Percentiles rank a stretch among this genome's conserved stretches.
Conservation (phyloP, 306 rosid genomes). For the Rubus parviflorus region DNA sequence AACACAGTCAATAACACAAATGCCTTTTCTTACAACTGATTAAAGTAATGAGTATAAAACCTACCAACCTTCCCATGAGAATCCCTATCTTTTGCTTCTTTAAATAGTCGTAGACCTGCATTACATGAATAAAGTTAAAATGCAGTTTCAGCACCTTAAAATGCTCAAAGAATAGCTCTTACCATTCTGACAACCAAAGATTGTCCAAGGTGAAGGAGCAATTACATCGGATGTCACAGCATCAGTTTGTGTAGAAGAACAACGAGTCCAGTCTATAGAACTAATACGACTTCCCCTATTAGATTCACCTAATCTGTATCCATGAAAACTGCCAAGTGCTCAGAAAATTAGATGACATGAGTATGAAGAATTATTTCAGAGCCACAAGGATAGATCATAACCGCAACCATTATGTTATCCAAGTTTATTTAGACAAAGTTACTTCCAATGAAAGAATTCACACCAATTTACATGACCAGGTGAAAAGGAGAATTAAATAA, state of each 20-base stretch:
- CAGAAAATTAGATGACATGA: neutral
- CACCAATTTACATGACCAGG: neutral
- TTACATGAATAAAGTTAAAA: neutral
- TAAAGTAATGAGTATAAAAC: conserved; percentile 21
- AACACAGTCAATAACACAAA: conserved; percentile 2
- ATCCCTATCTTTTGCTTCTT: conserved; percentile 76
- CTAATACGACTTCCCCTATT: conserved; percentile 31
- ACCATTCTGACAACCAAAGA: conserved; percentile 96
- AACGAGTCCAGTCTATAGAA: conserved; percentile 52
- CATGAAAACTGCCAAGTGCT: conserved; percentile 4
- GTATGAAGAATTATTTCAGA: neutral
- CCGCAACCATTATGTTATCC: neutral
- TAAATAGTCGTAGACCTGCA: conserved; percentile 64
- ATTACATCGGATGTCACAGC: conserved; percentile 75
- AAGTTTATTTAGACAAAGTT: neutral
- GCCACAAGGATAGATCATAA: neutral
- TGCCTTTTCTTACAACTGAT: conserved; percentile 23
- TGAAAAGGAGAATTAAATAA: conserved; percentile 12
- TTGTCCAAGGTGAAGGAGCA: conserved; percentile 89
- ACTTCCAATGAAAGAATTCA: neutral
- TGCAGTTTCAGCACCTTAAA: conserved; percentile 8
- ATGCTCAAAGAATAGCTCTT: conserved; percentile 14
- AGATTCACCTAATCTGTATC: conserved; percentile 24
- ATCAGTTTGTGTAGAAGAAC: conserved; percentile 52
- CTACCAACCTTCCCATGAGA: conserved; percentile 58